A percentile compares a stretch with the other conserved stretches of the same genome.
Conservation (phyloP, 2,329 filamentous ascomycete species). For the Aspergillus tubingensis region DNA sequence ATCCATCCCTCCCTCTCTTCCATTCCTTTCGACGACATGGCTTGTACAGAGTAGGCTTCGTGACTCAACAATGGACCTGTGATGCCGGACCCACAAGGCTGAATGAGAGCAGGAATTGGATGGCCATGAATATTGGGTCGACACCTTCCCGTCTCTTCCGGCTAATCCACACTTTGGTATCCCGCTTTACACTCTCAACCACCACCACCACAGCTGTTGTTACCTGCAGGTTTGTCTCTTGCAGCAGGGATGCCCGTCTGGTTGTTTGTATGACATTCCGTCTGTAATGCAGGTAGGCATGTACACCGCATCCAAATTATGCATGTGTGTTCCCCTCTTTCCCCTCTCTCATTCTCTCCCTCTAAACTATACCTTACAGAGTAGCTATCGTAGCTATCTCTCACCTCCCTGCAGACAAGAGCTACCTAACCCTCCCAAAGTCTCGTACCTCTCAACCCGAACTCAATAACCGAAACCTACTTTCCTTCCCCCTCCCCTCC, state of each 20-base stretch:
- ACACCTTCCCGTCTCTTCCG: neutral
- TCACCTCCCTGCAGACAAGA: neutral
- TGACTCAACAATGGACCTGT: neutral
- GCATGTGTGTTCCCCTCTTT: too few relatives aligned
- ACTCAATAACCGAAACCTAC: neutral
- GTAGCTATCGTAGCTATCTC: neutral
- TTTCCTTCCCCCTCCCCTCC: neutral
- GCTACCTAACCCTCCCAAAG: too few relatives aligned
- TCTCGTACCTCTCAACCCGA: too few relatives aligned
- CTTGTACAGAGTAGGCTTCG: neutral
- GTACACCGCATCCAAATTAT: too few relatives aligned
- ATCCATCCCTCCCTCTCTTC: too few relatives aligned
- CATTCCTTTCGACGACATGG: too few relatives aligned
- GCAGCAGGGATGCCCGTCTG: neutral
- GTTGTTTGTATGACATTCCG: too few relatives aligned
- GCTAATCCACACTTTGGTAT: neutral
- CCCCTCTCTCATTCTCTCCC: too few relatives aligned
- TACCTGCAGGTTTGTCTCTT: neutral
- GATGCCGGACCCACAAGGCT: slow-evolving; percentile 6
- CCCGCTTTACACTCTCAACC: too few relatives aligned
- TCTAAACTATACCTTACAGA: too few relatives aligned
- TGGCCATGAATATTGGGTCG: too few relatives aligned
- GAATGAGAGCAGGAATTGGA: neutral
- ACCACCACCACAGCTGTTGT: neutral
- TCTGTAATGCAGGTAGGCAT: too few relatives aligned